These are phyloP conservation scores for Inga leiocalycina DNA, from an alignment of 306 rosid species.

Conservation along the genomic window DNA sequence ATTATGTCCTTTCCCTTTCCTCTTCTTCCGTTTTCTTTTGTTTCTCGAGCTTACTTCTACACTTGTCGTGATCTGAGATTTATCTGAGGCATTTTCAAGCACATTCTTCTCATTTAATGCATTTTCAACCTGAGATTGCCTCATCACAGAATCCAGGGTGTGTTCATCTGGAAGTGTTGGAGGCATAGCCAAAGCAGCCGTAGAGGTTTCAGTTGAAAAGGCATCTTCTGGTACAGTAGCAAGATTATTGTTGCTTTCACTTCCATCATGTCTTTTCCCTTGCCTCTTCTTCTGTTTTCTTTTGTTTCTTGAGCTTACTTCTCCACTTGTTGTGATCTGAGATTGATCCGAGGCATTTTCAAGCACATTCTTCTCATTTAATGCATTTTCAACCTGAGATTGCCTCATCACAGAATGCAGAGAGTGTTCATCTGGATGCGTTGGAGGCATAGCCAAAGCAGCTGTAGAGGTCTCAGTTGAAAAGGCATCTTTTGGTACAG, in stretches of 20 bases:
- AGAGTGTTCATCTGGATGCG: conserved; percentile 28
- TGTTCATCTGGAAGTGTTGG: not conserved
- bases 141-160: not conserved
- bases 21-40: not conserved
- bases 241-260: conserved; percentile 14
- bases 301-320: not conserved
- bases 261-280: not conserved
- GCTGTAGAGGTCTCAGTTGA: conserved; percentile 13
- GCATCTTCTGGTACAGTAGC: conserved; percentile 8
- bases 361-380: conserved; percentile 12
- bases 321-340: not conserved
- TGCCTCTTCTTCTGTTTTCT: not conserved
- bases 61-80: not conserved
- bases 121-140: not conserved
- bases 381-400: conserved; percentile 29
- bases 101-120: conserved; percentile 1
- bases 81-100: not conserved
- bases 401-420: conserved; percentile 31
- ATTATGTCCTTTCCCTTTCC: not conserved
- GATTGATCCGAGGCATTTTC: conserved; percentile 15
- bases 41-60: conserved; percentile 1
- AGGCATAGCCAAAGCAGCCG: conserved; percentile 12
- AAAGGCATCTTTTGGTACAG: conserved; percentile 11
- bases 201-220: conserved; percentile 26
- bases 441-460: conserved; percentile 15